Base-by-base conservation (phyloP, 164 flowering plant species). In the Nymphaea thermarum region DNA sequence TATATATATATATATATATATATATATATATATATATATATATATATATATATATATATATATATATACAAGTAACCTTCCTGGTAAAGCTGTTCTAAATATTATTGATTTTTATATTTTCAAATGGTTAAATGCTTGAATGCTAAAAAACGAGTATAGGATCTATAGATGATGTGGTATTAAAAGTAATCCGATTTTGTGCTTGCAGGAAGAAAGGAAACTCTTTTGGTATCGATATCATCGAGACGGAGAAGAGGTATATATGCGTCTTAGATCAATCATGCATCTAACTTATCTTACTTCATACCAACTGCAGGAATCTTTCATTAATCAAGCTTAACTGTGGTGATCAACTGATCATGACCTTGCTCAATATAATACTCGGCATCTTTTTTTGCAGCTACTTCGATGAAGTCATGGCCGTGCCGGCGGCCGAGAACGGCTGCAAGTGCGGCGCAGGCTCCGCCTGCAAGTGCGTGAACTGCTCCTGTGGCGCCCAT, bases 361-460 rank as follows among this genome's bases (percentile, higher is more conserved):
- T 25, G 36, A 25, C 36, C 36, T 25, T 25, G 36, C 36, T 25
- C 36, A 25, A 25, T 25, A 25, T 0, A 25, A 25, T 25, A 25
- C 1, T 25, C 36, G 25, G 4, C 8, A 10, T 67, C 42, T 70
- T 25, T 71, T 71, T 25, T 65, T 76, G 81, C 86, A 84, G 85
- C 83, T 78, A 66, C 71, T 55, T 60, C 44, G 78, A 73, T 57
- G 42, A 70, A 4, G 66, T 71, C 0, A 74, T 71, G 17, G 82
- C 73, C 16, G 80, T 44, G 44, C 83, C 74, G 8, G 83, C 80
- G 2, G 70, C 67, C 43, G 88, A 84, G 87, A 15, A 80, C 64
- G 84, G 80, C 17, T 85, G 85, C 66, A 82, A 82, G 74, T 87
- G 96, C 88, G 83, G 83, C 82, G 87, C 90, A 73, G 90, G 92